Base-by-base conservation (phyloP, 495 filamentous ascomycete species). In the Gamarada debralockiae region DNA sequence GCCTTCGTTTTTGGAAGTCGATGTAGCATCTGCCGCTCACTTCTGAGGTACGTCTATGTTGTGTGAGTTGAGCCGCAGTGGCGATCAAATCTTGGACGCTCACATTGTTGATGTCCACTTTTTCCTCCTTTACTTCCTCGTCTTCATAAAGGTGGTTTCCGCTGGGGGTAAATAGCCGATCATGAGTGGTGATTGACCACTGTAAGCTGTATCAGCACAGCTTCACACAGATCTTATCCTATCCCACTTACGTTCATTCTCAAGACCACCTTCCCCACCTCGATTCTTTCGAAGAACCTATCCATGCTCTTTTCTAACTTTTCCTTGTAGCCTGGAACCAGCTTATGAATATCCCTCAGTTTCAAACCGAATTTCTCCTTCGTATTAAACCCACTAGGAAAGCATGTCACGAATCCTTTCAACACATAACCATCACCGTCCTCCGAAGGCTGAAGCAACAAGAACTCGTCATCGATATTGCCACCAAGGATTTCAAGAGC, bases 271-370 rank as follows among this genome's bases (percentile, higher is more conserved):
- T 73, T 79, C 4, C 80, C 82, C 3, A 75, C 72, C 44, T 74
- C 72, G 2, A 87, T 52, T 6, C 70, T 67, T 3, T 70, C 67
- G 56, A 95, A 93, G 67, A 85, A 91, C 15, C 81, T 73, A 63
- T 92, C 87, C 84, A 95, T 90, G 48, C 83, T 86, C 22, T 74
- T 75, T 47, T 83, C 82, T 2, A 95, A 73, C 64, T 86, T 90
- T 22, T 79, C 77, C 22, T 66, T 66, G 60, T 90, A 92, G 1
- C 80, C 77, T 0, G 86, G 86, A 0, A 89, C 83, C 0, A 85
- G 85, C 3, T 50, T 67, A 58, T 95, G 90, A 50, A 95, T 87
- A 39, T 81, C 76, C 0, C 76, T 75, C 2, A 93, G 67, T 1
- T 71, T 65, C 53, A 77, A 70, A 0, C 80, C 81, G 9, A 92